Percentiles rank a stretch among this genome's conserved stretches.
Evolutionary conservation across 2,329 filamentous ascomycete genomes (phyloP).

Genomic region (Pseudonectria foliicola): DNA sequence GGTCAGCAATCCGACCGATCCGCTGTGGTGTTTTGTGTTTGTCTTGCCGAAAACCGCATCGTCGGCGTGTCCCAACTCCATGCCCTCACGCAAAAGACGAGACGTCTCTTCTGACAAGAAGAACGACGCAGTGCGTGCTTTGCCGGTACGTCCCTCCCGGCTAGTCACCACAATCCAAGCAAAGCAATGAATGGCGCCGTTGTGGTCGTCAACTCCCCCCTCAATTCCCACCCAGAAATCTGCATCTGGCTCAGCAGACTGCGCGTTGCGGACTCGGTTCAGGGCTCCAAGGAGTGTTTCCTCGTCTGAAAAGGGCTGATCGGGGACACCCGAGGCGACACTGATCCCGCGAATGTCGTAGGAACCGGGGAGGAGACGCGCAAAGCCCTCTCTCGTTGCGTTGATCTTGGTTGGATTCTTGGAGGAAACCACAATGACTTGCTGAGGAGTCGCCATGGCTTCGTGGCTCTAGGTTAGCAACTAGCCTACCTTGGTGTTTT

Average conservation of each 20-base stretch:
- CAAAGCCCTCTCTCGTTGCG: conserved; percentile 30
- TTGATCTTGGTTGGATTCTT: conserved; percentile 34
- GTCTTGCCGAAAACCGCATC: conserved; percentile 30
- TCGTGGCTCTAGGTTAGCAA: not conserved
- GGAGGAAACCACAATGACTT: conserved; percentile 28
- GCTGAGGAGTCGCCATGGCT: conserved; percentile 1
- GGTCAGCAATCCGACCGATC: conserved; percentile 34
- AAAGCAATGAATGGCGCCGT: conserved; percentile 27
- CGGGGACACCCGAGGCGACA: conserved; percentile 31
- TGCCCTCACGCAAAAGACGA: conserved; percentile 26
- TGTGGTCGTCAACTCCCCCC: conserved; percentile 30
- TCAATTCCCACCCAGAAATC: conserved; percentile 36
- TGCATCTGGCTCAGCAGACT: conserved; percentile 21
- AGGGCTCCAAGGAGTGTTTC: conserved; percentile 32
- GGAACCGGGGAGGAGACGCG: conserved; percentile 25
- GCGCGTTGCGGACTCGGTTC: conserved; percentile 30
- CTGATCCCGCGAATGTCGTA: conserved; percentile 22
- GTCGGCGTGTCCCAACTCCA: conserved; percentile 34
- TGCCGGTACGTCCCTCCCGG: conserved; percentile 23
- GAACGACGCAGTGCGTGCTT: conserved; percentile 31
- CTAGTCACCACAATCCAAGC: conserved; percentile 33
- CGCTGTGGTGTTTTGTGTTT: conserved; percentile 32
- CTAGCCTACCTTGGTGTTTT: too few relatives aligned
- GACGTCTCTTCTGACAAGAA: conserved; percentile 32
- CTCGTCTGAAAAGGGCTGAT: conserved; percentile 32